Conservation (phyloP, 208 protist species). For the Trypanosoma rangeli region DNA sequence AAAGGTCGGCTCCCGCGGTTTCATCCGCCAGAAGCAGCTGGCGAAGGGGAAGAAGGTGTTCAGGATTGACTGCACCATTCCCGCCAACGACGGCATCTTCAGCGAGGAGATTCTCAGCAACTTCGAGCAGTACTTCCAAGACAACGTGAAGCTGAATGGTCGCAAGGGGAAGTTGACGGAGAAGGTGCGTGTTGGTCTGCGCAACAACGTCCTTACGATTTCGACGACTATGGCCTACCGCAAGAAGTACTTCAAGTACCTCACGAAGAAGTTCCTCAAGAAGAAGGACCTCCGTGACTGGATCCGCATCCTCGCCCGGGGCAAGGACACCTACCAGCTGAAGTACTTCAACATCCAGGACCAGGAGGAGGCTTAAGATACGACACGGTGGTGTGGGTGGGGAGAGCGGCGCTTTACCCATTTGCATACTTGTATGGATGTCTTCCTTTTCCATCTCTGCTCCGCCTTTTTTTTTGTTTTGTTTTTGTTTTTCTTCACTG, state of each 20-base stretch:
- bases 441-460: conserved; percentile 12
- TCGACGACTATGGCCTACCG: conserved; percentile 92
- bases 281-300: conserved; percentile 98
- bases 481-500: conserved; percentile 1
- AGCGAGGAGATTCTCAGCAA: conserved; percentile 80
- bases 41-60: conserved; percentile 90
- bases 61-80: conserved; percentile 69
- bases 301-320: conserved; percentile 95
- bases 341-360: conserved; percentile 98
- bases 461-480: conserved; percentile 15
- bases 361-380: conserved; percentile 84
- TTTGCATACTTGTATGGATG: neutral
- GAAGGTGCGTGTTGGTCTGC: conserved; percentile 85
- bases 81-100: conserved; percentile 64
- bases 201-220: conserved; percentile 93
- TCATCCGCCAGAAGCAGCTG: conserved; percentile 81
- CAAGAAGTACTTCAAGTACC: conserved; percentile 99
- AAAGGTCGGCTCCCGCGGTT: conserved; percentile 88
- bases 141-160: conserved; percentile 98
- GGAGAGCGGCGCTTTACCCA: neutral
- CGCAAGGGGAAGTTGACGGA: conserved; percentile 97
- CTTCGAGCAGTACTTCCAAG: conserved; percentile 96
- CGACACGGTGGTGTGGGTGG: neutral
- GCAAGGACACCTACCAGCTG: conserved; percentile 96
- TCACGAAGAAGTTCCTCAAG: conserved; percentile 99